Evolutionary conservation across 345 rosid genomes (phyloP), one percentile per base, ranked within the genome.

Genomic region (Cochlearia excelsa): DNA sequence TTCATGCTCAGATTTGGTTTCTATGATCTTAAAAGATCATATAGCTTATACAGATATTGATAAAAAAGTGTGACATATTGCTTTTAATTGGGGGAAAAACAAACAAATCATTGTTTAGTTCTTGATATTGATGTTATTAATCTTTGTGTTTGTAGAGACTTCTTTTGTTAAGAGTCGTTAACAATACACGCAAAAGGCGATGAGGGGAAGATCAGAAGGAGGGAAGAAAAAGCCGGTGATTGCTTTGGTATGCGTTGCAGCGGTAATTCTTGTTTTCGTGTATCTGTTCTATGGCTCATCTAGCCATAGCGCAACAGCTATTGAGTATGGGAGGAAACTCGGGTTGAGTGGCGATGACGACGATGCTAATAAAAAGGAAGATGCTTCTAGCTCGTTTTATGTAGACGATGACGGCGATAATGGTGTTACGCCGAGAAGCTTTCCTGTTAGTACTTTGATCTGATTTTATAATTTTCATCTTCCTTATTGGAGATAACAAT

Each of bases 191-290:
- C 66, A 42, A 54, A 65, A 5, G 63, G 75, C 75, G 53, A 92
- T 84, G 88, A 90, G 96, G 65, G 95, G 92, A 77, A 87, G 92
- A 81, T 54, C 90, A 23, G 96, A 90, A 26, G 96, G 83, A 68
- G 82, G 80, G 57, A 86, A 87, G 67, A 93, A 84, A 80, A 89
- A 79, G 81, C 88, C 90, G 1, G 59, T 90, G 54, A 73, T 89
- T 69, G 80, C 79, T 39, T 74, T 79, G 6, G 61, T 84, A 16
- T 78, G 84, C 57, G 67, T 77, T 46, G 77, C 79, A 50, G 77
- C 80, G 1, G 35, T 85, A 30, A 61, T 93, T 60, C 80, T 87
- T 73, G 85, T 81, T 30, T 85, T 81, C 61, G 40, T 93, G 10
- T 93, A 85, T 76, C 78, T 77, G 3, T 85, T 85, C 65, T 78